Evolutionary conservation across 306 rosid genomes (phyloP).

Genomic region (Cucurbita ficifolia): DNA sequence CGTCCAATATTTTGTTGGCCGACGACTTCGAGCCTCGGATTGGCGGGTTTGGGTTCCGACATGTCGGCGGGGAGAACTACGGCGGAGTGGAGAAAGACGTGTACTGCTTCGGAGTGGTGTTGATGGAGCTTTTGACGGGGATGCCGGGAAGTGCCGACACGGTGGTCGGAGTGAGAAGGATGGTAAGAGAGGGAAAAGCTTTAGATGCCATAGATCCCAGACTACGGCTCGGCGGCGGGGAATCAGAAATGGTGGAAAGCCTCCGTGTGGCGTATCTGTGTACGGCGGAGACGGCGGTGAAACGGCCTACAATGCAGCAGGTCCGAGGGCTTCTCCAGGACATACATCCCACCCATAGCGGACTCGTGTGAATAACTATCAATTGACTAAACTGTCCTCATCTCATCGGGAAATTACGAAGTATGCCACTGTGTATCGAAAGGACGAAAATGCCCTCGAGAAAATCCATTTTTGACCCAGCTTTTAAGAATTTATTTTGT

Average conservation of each 20-base stretch:
- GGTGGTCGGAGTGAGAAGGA: constrained; percentile 68
- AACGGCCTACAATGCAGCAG: constrained; percentile 85
- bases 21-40: constrained; percentile 70
- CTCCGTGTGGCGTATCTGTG: constrained; percentile 87
- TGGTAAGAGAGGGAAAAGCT: constrained; percentile 57
- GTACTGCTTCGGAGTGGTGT: constrained; percentile 85
- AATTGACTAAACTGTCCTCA: not conserved
- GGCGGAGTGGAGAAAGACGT: constrained; percentile 56
- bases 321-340: constrained; percentile 79
- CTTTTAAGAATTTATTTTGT: not conserved
- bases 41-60: constrained; percentile 57
- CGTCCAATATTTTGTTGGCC: constrained; percentile 50
- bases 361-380: not conserved
- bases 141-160: constrained; percentile 64
- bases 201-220: constrained; percentile 43
- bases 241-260: constrained; percentile 61
- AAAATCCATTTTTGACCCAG: not conserved
- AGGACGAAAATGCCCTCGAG: not conserved
- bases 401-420: not conserved
- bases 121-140: constrained; percentile 87
- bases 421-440: not conserved
- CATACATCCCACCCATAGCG: constrained; percentile 30
- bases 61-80: constrained; percentile 7
- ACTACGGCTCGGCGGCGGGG: constrained; percentile 27
- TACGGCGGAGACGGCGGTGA: constrained; percentile 73